Conservation (phyloP, 495 filamentous ascomycete genomes). For the Pyrenula massariospora region DNA sequence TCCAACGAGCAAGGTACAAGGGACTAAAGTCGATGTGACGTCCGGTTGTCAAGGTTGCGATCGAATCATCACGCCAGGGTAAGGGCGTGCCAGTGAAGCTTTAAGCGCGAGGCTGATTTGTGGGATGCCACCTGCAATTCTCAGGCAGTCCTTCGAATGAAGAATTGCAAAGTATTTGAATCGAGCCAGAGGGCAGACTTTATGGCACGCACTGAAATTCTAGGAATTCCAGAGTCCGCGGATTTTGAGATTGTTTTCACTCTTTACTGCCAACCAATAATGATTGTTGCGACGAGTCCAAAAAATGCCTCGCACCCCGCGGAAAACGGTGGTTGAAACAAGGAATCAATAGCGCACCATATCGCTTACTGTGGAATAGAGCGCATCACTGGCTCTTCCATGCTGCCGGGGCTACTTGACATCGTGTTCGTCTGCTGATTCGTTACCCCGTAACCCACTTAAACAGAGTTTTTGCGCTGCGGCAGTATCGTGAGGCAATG, state of each 20-base stretch:
- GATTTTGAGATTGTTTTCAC: no score
- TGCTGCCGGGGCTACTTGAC: not conserved
- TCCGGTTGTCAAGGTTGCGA: not conserved
- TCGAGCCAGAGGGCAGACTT: no score
- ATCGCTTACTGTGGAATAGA: not conserved
- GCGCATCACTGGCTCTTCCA: not conserved
- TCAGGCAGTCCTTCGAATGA: no score
- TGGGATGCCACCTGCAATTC: no score
- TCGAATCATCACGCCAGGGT: not conserved
- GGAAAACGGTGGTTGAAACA: not conserved
- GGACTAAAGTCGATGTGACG: not conserved
- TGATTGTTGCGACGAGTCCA: no score
- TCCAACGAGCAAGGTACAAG: not conserved
- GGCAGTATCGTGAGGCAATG: no score
- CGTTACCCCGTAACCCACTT: not conserved
- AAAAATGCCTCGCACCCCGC: not conserved
- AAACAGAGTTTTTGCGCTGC: not conserved
- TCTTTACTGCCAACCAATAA: no score
- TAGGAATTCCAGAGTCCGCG: no score
- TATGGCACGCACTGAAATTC: no score
- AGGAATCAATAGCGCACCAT: not conserved
- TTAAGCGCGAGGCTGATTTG: not conserved
- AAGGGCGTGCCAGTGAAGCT: not conserved
- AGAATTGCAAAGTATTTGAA: no score
- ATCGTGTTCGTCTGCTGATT: not conserved